Percentiles rank a stretch among this genome's conserved stretches.
Conservation (phyloP, 306 rosid species). For the peach (Prunus persica) region DNA sequence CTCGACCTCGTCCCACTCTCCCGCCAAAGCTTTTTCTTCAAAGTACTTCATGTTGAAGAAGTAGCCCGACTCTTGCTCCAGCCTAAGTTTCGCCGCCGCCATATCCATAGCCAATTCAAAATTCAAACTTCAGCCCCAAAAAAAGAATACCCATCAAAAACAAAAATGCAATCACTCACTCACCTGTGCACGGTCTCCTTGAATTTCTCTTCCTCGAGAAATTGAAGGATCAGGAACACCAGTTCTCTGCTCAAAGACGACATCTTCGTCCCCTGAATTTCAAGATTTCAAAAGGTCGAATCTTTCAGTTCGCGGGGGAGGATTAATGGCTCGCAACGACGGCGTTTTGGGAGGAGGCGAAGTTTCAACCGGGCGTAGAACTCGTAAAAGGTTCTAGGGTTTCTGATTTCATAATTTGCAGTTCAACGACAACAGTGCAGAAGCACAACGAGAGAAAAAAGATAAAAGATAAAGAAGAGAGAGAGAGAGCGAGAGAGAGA, state of each 20-base stretch:
- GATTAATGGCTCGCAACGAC: neutral
- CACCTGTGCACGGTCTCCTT: constrained; percentile 26
- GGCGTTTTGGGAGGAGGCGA: constrained; percentile 12
- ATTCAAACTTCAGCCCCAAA: neutral
- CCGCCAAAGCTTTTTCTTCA: constrained; percentile 18
- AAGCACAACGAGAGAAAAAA: constrained; percentile 1
- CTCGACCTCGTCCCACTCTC: constrained; percentile 32
- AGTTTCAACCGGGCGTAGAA: neutral
- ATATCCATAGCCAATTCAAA: constrained; percentile 3
- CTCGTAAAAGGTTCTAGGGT: constrained; percentile 22
- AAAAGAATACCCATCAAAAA: neutral
- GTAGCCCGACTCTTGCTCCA: constrained; percentile 25
- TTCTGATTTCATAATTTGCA: constrained; percentile 16
- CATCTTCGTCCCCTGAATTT: constrained; percentile 2
- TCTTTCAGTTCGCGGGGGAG: neutral
- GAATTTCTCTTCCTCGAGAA: constrained; percentile 28
- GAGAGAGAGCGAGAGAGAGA: neutral
- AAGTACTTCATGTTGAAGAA: constrained; percentile 28
- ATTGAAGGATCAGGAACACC: constrained; percentile 26
- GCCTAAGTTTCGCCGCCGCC: constrained; percentile 11
- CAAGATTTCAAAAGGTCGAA: neutral
- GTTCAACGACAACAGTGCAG: constrained; percentile 22
- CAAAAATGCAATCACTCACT: neutral
- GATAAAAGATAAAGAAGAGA: neutral
- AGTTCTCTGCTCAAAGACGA: constrained; percentile 27